Evolutionary conservation across 495 filamentous ascomycete species (phyloP).

Genomic region (Parmelia sp.): DNA sequence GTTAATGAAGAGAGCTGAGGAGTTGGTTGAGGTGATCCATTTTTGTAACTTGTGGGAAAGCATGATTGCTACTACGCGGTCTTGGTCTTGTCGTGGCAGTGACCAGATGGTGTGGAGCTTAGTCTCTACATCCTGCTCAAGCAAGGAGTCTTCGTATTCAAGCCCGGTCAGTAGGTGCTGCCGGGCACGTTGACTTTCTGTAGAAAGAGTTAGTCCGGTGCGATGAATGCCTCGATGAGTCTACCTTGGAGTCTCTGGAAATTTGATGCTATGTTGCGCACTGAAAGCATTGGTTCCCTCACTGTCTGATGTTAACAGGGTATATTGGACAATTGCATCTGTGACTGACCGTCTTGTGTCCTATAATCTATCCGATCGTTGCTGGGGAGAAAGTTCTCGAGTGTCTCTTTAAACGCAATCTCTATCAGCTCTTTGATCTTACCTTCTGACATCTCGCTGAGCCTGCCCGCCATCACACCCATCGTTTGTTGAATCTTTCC

Average conservation of each 20-base stretch:
- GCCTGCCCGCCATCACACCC: neutral
- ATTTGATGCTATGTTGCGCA: neutral
- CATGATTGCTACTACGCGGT: constrained; percentile 11
- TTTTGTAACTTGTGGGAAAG: constrained; percentile 1
- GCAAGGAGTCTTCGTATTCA: constrained; percentile 8
- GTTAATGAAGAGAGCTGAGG: constrained; percentile 6
- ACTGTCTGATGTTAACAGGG: neutral
- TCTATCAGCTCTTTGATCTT: neutral
- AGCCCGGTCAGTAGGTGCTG: neutral
- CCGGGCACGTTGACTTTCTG: neutral
- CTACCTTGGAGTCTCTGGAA: neutral
- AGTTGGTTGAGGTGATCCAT: constrained; percentile 3
- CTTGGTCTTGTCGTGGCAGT: neutral
- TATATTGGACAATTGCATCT: neutral
- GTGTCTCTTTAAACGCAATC: neutral
- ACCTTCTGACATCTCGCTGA: neutral
- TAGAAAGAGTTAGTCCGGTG: neutral
- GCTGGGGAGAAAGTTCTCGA: constrained; percentile 4
- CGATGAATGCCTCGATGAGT: neutral
- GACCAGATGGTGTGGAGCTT: neutral
- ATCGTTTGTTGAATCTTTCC: constrained; percentile 8
- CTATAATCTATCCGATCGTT: neutral
- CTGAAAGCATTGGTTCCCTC: neutral
- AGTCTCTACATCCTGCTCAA: constrained; percentile 1
- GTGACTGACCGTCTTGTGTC: constrained; percentile 7